Conservation (phyloP, 2,329 filamentous ascomycete genomes). For the Verticillium isaacii region DNA sequence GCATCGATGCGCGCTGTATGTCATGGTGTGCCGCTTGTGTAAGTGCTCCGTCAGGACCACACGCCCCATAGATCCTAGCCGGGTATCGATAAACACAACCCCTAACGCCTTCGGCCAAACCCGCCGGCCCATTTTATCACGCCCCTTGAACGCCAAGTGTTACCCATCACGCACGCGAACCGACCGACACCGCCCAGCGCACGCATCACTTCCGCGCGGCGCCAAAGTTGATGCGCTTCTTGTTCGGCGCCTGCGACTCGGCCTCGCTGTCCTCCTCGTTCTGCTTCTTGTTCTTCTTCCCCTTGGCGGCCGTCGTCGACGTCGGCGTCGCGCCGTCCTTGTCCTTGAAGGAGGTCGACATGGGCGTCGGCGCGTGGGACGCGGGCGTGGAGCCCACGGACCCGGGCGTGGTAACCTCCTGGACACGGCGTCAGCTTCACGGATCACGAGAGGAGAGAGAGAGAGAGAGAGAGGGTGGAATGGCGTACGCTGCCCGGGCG, state of each 20-base stretch:
- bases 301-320: constrained; percentile 42
- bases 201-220: constrained; percentile 40
- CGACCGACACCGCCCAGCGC: too few species aligned
- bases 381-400: constrained; percentile 38
- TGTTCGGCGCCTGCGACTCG: constrained; percentile 46
- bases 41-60: too few species aligned
- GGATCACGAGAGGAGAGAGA: neutral
- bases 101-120: neutral
- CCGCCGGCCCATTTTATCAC: neutral
- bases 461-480: neutral
- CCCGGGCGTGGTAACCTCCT: constrained; percentile 39
- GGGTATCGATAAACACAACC: neutral
- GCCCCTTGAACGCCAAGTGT: neutral
- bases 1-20: too few species aligned
- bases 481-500: constrained; percentile 28
- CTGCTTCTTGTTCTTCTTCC: constrained; percentile 49
- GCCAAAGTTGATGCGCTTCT: constrained; percentile 56
- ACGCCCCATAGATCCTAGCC: neutral
- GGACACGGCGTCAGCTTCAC: constrained; percentile 4
- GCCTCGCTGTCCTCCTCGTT: constrained; percentile 53
- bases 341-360: constrained; percentile 49
- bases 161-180: neutral
- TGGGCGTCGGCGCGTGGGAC: constrained; percentile 48
- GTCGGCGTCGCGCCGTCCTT: constrained; percentile 50
- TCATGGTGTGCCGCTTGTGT: too few species aligned